Base-by-base conservation (phyloP, 192 early-diverging fungal genomes). In the Coemansia sp. region DNA sequence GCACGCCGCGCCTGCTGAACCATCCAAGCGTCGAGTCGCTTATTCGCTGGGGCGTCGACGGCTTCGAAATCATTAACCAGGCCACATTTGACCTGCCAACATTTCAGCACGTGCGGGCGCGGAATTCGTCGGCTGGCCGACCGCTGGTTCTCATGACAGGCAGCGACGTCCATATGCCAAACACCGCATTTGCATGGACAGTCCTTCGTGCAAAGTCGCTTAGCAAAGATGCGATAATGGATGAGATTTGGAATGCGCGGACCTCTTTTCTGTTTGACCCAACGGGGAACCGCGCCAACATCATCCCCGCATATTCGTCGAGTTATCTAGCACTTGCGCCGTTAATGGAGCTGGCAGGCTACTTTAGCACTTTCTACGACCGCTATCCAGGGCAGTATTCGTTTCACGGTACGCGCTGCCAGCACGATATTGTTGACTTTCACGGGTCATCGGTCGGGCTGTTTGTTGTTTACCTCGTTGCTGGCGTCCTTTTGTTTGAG, bases 181-280 rank as follows among this genome's bases (percentile, higher is more conserved):
- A 71, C 8, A 76, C 64, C 0, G 86, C 87, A n/a, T 86, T 83
- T 45, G 82, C 80, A 4, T 92, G 90, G 90, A 88, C 87, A 1
- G 75, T 86, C 7, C 67, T 86, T 20, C 87, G 85, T 10, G 64
- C 80, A 2, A n/a, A 45, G 8, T 80, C 80, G 29, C 71, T 82
- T 18, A 75, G 84, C 0, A 75, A 69, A 5, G 69, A 69, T 5
- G 73, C 75, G 14, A 86, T 92, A 38, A 71, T 92, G 71, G 64
- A 72, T 0, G 87, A 89, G 72, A 68, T 92, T 31, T 69, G 67
- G 20, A 83, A 77, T 4, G 79, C 84, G 31, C 79, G 84, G 31
- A 88, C 87, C 0, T 86, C 85, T 12, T 88, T 90, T 48, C 67
- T 90, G 4, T 85, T 89, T 45, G 88, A 90, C 71, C 82, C 89